Evolutionary conservation across 75 land plant species (phyloP), one percentile per base, ranked within the genome.

Genomic region (Pseudotsuga menziesii): DNA sequence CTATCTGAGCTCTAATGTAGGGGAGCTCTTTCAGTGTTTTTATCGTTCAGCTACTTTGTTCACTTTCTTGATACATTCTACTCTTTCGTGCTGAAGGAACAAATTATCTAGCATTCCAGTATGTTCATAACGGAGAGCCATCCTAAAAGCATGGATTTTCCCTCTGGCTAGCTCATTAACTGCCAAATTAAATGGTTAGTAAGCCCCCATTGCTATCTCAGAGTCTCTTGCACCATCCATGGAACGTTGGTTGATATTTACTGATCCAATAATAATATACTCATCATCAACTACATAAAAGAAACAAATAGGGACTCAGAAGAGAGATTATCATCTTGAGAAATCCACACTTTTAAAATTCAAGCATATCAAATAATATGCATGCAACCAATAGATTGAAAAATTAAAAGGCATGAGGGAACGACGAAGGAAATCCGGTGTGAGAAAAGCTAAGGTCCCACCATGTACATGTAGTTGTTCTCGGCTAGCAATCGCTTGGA

Each of bases 131-230:
- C 98, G 93, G 54, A 95, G 76, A 11, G 93, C 75, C 96, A 93
- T 91, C 44, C 98, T 78, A 82, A 95, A 95, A 44, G 93, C 96
- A 66, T 95, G 93, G 73, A 95, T 73, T 70, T 95, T 86, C 8
- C 91, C 95, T 36, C 85, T 77, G 1, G 96, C 92, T 26, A 93
- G 87, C 57, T 83, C 63, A 56, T 78, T 58, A 26, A 70, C 59
- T 36, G 90, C 78, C 25, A 91, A 69, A 75, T 95, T 88, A 76
- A 82, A 78, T 44, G 98, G 98, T 57, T 95, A 96, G 88, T 86
- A 95, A 4, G 89, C 98, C 52, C 98, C 98, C 90, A 95, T 95
- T 1, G 98, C 98, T 35, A 93, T 95, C 85, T 95, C 98, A 4
- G 98, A 80, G 74, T 95, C 98, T 67, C 98, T 84, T 2, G 81